Evolutionary conservation across 805 yeast species (phyloP).

Genomic region (Helenozyma baotianmanensis): DNA sequence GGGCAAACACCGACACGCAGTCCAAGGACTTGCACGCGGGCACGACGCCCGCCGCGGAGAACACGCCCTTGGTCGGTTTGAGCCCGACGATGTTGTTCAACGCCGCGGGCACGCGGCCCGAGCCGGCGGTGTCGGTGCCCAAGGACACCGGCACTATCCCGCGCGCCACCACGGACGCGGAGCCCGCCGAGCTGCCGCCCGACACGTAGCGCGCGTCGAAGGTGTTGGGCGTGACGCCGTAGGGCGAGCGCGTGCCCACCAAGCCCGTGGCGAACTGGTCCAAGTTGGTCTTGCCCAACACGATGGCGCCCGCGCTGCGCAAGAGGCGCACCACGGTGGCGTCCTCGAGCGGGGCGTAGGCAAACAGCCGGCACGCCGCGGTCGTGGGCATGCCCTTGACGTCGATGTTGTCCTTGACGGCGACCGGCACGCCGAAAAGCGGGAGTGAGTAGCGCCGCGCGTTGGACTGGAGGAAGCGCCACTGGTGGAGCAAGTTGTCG

Average conservation of each 20-base stretch:
- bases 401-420: conserved; percentile 92
- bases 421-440: conserved; percentile 91
- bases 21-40: conserved; percentile 96
- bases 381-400: conserved; percentile 80
- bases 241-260: conserved; percentile 93
- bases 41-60: conserved; percentile 87
- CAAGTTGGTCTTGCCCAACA: conserved; percentile 89
- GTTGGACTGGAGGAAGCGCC: conserved; percentile 67
- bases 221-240: conserved; percentile 82
- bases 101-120: conserved; percentile 96
- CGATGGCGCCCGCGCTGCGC: conserved; percentile 86
- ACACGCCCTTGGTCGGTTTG: conserved; percentile 86
- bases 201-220: conserved; percentile 74
- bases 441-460: conserved; percentile 52
- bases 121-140: conserved; percentile 98
- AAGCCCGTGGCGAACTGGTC: conserved; percentile 98
- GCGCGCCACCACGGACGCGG: conserved; percentile 86
- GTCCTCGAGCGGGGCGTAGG: conserved; percentile 64
- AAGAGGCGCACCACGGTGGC: conserved; percentile 71
- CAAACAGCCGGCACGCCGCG: conserved; percentile 89
- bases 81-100: conserved; percentile 87
- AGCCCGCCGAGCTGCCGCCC: conserved; percentile 96
- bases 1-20: conserved; percentile 82
- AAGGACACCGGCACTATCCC: conserved; percentile 86
- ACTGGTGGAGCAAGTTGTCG: conserved; percentile 67